Base-by-base conservation (phyloP, 1,284 basidiomycete genomes). In the Puccinia hordei region DNA sequence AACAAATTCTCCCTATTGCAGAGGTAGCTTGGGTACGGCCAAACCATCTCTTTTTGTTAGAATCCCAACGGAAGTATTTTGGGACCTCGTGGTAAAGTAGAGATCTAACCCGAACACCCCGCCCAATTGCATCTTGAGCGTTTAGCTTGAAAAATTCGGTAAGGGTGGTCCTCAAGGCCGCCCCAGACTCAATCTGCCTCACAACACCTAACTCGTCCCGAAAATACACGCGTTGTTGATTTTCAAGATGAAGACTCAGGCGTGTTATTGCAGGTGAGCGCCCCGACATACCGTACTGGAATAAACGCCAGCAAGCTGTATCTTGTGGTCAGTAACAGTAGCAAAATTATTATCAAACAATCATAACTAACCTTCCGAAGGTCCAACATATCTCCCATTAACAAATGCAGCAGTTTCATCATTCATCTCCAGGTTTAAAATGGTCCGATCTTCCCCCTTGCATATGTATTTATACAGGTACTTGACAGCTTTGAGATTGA, bases 1-100 rank as follows among this genome's bases (percentile, higher is more conserved):
- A 87, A 71, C 85, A 87, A 84, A 88, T 87, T 0, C 86, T 77
- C 0, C 87, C 87, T 27, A 88, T 78, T 0, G 86, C 85, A 81
- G 82, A 83, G 0, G 83, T 82, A 33, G 80, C 2, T 57, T 22
- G 49, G 49, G 84, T n/a, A 0, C 85, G 82, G 0, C 83, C 53
- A 5, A 74, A 84, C 87, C 46, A 73, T 55, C 17, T n/a, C 27
- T 73, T 73, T 9, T 10, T 30, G 5, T 57, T 38, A 2, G 49
- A 10, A 17, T 1, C 6, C 73, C 73, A 75, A 10, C 17, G 30
- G 27, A 75, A 75, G 17, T 75, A 38, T 17, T 33, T 15, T 44
- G 73, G 73, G 3, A 63, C n/a, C 46, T 75, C 53, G 1, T 9
- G 27, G 35, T 73, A 73, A 12, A 38, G 27, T 2, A 66, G 33